Evolutionary conservation across 176 grass and related monocot genomes (phyloP), one percentile per base, ranked within the genome.

Genomic region (Oryza meyeriana): DNA sequence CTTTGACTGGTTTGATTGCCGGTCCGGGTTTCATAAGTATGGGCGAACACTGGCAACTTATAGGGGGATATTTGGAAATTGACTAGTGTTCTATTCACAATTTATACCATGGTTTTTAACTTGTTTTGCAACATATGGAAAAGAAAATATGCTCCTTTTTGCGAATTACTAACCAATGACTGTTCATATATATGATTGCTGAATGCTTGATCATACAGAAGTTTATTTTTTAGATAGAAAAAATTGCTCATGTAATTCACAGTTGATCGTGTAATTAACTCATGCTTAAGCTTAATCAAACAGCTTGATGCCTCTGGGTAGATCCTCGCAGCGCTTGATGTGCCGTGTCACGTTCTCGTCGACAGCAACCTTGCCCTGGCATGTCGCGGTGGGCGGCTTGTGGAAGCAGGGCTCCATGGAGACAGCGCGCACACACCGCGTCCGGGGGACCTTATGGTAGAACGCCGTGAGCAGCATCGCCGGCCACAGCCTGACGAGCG

Each of bases 321-420:
- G 13, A 67, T 91, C 88, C 65, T 87, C 85, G 41, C 89, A 91
- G 47, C 4, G n/a, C 77, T 62, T 83, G 26, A 91, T 86, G 74
- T 94, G 75, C 2, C 62, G 57, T 3, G 75, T 76, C 14, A 91
- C 70, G 4, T 69, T 75, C n/a, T 64, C 79, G 10, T 63, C 14
- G n/a, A 55, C 88, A 1, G 41, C 35, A 1, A 4, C 7, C 14
- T 75, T 75, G 5, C 69, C 28, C 26, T 69, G 63, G 83, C 88
- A 94, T n/a, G 72, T 40, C 40, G 79, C 72, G 25, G 26, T 27
- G 8, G 67, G 65, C 11, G 86, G 62, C 38, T 38, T 26, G 55
- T 84, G 92, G 44, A 58, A 69, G 64, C 93, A 90, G 6, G 90
- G 87, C 44, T 92, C 88, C 68, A 92, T 81, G 39, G 90, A 84